Base-by-base conservation (phyloP, 176 grass and related monocot genomes). In the Themeda triandra region DNA sequence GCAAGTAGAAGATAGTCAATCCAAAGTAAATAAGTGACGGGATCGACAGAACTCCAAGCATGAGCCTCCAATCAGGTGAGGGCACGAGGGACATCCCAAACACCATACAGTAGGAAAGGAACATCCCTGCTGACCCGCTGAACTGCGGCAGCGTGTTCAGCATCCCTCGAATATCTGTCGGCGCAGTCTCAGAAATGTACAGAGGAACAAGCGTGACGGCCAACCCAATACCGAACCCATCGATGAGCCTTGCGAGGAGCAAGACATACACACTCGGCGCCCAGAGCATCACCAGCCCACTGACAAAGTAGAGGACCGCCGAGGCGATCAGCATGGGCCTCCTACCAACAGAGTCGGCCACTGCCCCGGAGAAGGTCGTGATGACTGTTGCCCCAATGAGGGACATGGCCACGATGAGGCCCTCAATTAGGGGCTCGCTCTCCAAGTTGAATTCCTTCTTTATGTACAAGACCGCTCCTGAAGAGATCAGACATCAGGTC, bases 101-200 rank as follows among this genome's bases (percentile, higher is more conserved):
- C 24, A 94, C 93, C 93, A 99, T 96, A 77, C 97, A 99, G n/a
- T 99, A 99, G 40, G 97, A 99, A 42, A 99, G 67, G 69, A 96
- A 99, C 97, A 99, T 99, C 82, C 97, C 97, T 89, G 64, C 91
- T 5, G 91, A 99, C 2, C 97, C 97, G 19, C 86, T 99, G 81
- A 99, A 99, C 44, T 99, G 97, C 0, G 97, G 97, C 3, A 99
- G 80, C 2, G 97, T 99, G 78, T 99, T 99, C 24, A 99, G 45
- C 65, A 92, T 62, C 24, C 97, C 97, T 68, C 97, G 87, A 45
- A 94, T 99, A 31, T 99, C 97, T 0, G 97, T 81, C 10, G 97
- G 97, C 23, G 97, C 93, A n/a, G 97, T 99, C 80, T 99, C 97
- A 3, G 97, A 99, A 51, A 99, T 99, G 81, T 99, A 99, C 37